Evolutionary conservation across 345 rosid genomes (phyloP).

Genomic region (Brassica cretica): DNA sequence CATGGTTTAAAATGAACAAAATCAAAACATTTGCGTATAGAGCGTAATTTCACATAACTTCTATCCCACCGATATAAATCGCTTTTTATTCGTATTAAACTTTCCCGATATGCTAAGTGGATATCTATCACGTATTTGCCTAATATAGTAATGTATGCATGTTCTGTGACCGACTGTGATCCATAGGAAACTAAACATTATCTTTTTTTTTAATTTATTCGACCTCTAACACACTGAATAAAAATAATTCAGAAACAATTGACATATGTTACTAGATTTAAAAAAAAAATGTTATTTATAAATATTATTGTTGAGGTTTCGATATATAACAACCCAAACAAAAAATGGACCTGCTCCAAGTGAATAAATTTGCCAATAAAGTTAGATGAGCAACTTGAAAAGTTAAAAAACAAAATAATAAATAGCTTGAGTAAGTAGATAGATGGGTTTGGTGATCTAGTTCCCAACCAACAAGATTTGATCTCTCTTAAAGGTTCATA

Average conservation of each 20-base stretch:
- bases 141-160: background rate
- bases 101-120: background rate
- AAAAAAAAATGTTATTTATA: background rate
- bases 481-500: slow-evolving; percentile 23
- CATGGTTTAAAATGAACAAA: background rate
- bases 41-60: background rate
- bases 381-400: slow-evolving; percentile 12
- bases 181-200: background rate
- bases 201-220: background rate
- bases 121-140: slow-evolving; percentile 10
- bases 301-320: background rate
- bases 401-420: background rate
- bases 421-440: slow-evolving; percentile 32
- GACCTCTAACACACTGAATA: background rate
- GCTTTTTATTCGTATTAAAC: background rate
- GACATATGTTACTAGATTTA: background rate
- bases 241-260: background rate
- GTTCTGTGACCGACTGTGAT: slow-evolving; percentile 7
- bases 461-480: slow-evolving; percentile 40
- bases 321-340: background rate
- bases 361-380: slow-evolving; percentile 7
- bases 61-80: background rate
- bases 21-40: background rate
- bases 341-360: background rate
- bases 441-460: slow-evolving; percentile 40